Evolutionary conservation across 352 stramenopile genomes (phyloP), one percentile per base, ranked within the genome.

Genomic region (Hyaloperonospora brassicae): DNA sequence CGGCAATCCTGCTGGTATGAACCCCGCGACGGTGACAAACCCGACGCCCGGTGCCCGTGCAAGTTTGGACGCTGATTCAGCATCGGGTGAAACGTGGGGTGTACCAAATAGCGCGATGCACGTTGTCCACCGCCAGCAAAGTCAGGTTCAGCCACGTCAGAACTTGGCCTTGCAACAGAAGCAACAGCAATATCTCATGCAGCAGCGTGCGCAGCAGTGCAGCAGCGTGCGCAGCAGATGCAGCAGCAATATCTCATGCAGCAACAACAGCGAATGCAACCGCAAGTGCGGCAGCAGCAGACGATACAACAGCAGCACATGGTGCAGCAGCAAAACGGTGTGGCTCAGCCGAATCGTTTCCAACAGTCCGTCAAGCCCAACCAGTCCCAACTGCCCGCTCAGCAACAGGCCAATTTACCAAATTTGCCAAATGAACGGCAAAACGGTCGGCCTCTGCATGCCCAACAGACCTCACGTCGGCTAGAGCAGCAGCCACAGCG

Each of bases 241-340:
- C 61, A 72, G 24, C 70, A 73, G 52, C 67, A 86, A 48, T 69
- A 74, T 47, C 30, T 84, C 30, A 72, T 81, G 51, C 62, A 75
- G 42, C 76, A 84, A 22, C 62, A 71, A 40, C 72, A 71, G 34
- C 59, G 67, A 48, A 72, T 75, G 51, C 69, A 68, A 27, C 56
- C 59, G 3, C 64, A 78, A 43, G 63, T 65, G 34, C 61, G 57
- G 21, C 69, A 81, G 24, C 70, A 82, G 46, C 64, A 68, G 45
- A 63, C 64, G 51, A 74, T 76, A 36, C 55, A 65, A 17, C 70
- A 82, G 22, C 71, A 84, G 21, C 63, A 70, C 49, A 61, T 68
- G 49, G 68, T 76, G 57, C 70, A 77, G 30, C 58, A 64, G 39
- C 70, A 80, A 74, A 70, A 70, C 42, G 41, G 57, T 6, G 44